Conservation (phyloP, 192 early-diverging fungal species). For the Coemansia sp. region DNA sequence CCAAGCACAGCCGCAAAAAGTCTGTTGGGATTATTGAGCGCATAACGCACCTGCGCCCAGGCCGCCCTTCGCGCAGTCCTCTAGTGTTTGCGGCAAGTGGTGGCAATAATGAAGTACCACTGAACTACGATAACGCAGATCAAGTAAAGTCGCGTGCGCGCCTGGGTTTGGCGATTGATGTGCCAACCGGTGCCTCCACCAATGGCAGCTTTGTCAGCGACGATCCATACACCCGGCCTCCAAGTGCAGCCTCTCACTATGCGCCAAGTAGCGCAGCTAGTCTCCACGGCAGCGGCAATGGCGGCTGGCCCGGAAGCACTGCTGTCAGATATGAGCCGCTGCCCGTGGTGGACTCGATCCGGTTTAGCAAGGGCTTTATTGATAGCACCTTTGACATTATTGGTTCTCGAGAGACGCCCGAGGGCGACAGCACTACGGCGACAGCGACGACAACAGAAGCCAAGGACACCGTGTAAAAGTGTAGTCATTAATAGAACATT, state of each 20-base stretch:
- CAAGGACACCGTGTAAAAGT: not conserved
- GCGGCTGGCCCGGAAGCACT: slow-evolving; percentile 25
- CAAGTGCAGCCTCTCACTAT: slow-evolving; percentile 16
- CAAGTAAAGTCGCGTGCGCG: slow-evolving; percentile 47
- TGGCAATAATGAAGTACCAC: not conserved
- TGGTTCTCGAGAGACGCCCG: slow-evolving; percentile 2
- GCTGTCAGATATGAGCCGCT: slow-evolving; percentile 37
- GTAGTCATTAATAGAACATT: not conserved
- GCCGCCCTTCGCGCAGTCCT: slow-evolving; percentile 8
- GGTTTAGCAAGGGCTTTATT: slow-evolving; percentile 56
- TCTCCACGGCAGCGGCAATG: slow-evolving; percentile 12
- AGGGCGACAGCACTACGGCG: not conserved
- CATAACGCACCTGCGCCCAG: slow-evolving; percentile 32
- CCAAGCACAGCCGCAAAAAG: slow-evolving; percentile 45
- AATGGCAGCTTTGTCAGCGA: slow-evolving; percentile 5
- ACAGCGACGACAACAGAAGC: not conserved
- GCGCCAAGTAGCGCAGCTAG: slow-evolving; percentile 26
- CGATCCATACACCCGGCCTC: slow-evolving; percentile 3
- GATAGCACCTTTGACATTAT: slow-evolving; percentile 34
- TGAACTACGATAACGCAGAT: slow-evolving; percentile 20
- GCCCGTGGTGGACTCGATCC: slow-evolving; percentile 42
- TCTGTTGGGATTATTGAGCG: slow-evolving; percentile 45
- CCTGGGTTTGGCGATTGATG: slow-evolving; percentile 23
- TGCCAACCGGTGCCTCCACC: not conserved
- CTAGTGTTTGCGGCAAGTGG: not conserved